phyloP scores from a whole-genome alignment of 345 rosid species.

The Melaleuca alternifolia region DNA sequence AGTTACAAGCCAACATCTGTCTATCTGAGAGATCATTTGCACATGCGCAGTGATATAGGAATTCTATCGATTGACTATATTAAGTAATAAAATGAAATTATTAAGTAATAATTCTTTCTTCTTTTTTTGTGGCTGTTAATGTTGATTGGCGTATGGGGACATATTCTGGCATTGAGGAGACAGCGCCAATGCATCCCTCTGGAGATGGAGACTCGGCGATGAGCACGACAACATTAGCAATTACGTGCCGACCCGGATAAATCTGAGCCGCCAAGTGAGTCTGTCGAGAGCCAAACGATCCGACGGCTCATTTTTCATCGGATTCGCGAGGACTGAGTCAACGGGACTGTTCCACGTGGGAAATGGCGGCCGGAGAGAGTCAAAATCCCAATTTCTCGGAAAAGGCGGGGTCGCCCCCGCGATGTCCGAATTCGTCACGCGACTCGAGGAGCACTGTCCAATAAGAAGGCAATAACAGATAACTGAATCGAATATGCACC shows the following conservation, averaged over 20 bases:
- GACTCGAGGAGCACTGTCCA: neutral
- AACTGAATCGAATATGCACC: neutral
- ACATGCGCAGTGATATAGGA: neutral
- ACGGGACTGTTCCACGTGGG: too few relatives aligned
- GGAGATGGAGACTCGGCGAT: neutral
- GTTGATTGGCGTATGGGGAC: neutral
- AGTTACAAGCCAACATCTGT: neutral
- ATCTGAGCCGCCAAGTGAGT: too few relatives aligned
- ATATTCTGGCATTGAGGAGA: neutral
- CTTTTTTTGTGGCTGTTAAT: neutral
- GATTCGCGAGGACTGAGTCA: too few relatives aligned
- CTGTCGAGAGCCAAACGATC: too few relatives aligned
- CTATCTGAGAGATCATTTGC: neutral
- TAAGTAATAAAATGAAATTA: neutral
- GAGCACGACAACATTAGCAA: too few relatives aligned
- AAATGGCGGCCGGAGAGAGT: neutral
- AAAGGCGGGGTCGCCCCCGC: neutral
- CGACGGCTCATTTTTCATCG: too few relatives aligned
- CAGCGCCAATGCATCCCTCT: neutral
- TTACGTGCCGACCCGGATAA: too few relatives aligned
- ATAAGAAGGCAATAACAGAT: neutral
- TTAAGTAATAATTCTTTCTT: neutral
- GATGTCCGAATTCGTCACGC: neutral
- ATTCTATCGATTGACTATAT: neutral
- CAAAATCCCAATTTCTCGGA: neutral